Evolutionary conservation across 352 stramenopile genomes (phyloP).

Genomic region (Achlya hypogyna): DNA sequence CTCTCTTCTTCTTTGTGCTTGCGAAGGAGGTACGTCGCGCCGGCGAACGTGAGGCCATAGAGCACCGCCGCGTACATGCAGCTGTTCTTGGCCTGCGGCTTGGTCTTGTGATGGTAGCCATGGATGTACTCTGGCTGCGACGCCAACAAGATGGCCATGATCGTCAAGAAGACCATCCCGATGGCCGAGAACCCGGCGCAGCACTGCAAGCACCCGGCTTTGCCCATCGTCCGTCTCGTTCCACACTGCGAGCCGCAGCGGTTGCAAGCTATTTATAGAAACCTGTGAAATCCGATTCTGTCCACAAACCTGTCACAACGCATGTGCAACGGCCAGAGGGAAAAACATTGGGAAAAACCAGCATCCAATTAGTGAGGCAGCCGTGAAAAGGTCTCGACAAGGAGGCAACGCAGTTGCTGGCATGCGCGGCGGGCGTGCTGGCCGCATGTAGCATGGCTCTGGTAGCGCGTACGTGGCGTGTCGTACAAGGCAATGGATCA

Average conservation of each 20-base stretch:
- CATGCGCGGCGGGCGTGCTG: no score
- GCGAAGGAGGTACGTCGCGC: neutral
- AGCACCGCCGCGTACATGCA: neutral
- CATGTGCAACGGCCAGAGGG: no score
- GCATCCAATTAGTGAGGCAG: no score
- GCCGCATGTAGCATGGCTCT: no score
- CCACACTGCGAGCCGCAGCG: neutral
- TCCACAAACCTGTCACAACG: no score
- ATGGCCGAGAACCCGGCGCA: neutral
- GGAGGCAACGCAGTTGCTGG: no score
- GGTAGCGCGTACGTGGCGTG: no score
- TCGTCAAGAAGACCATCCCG: neutral
- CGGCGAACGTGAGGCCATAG: neutral
- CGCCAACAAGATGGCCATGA: neutral
- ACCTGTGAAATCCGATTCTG: neutral
- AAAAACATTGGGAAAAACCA: no score
- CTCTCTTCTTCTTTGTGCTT: neutral
- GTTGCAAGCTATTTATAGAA: neutral
- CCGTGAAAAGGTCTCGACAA: no score
- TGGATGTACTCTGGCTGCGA: conserved; percentile 3
- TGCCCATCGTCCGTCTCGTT: neutral
- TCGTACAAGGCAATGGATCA: no score
- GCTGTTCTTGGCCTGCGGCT: neutral
- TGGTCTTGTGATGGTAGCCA: neutral
- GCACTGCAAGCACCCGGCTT: neutral